A percentile compares a stretch with the other conserved stretches of the same genome.
Evolutionary conservation across 192 early-diverging fungal genomes (phyloP).

Genomic region (Phlyctochytrium arcticum): DNA sequence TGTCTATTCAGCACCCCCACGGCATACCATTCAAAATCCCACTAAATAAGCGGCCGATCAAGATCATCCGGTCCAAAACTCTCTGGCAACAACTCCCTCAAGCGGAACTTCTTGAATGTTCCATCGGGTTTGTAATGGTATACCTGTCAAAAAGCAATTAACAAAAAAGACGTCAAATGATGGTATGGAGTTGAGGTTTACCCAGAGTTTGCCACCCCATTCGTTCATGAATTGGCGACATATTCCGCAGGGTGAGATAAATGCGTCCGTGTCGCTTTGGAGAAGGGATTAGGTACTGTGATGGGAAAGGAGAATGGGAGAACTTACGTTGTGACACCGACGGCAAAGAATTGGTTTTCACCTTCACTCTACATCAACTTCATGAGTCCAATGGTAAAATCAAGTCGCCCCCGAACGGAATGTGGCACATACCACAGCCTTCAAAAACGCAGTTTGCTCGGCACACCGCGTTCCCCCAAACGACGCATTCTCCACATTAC

Average conservation of each 20-base stretch:
- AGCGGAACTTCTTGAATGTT: conserved; percentile 38
- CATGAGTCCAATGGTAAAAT: not conserved
- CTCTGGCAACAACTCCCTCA: conserved; percentile 61
- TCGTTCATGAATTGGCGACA: conserved; percentile 80
- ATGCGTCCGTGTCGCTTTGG: conserved; percentile 44
- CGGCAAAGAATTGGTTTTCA: conserved; percentile 63
- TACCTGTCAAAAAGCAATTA: conserved; percentile 24
- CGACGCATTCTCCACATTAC: conserved; percentile 88
- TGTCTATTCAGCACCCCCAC: too few species aligned
- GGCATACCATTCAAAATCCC: too few species aligned
- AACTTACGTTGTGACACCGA: conserved; percentile 72
- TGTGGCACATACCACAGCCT: conserved; percentile 68
- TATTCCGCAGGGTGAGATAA: conserved; percentile 62
- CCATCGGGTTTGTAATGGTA: conserved; percentile 56
- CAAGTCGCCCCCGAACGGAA: not conserved
- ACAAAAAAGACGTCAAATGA: not conserved
- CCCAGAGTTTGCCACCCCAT: conserved; percentile 64
- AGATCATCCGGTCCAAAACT: conserved; percentile 70
- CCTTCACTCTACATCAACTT: conserved; percentile 62
- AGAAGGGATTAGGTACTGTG: not conserved
- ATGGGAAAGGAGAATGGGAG: not conserved
- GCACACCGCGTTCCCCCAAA: conserved; percentile 87
- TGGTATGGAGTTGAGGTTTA: conserved; percentile 3
- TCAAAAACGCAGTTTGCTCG: conserved; percentile 84
- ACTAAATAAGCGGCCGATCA: conserved; percentile 34